Evolutionary conservation across 805 yeast species (phyloP).

Genomic region (Pichia nanzhaoensis): DNA sequence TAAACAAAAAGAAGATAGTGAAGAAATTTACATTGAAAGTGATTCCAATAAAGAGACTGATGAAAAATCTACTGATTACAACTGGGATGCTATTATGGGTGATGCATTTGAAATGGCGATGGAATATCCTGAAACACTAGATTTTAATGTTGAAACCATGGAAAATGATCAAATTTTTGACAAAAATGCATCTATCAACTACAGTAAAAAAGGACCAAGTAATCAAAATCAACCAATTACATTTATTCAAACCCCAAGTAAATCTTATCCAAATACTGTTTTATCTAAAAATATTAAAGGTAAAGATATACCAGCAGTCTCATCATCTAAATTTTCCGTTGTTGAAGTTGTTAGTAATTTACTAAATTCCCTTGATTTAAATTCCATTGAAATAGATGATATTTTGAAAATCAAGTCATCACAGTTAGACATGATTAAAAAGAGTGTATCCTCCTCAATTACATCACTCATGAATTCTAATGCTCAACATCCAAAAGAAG

Average conservation of each 20-base stretch:
- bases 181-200: background rate
- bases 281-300: background rate
- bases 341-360: slow-evolving; percentile 9
- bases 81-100: slow-evolving; percentile 63
- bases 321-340: slow-evolving; percentile 4
- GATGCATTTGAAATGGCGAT: slow-evolving; percentile 74
- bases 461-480: slow-evolving; percentile 8
- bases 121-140: slow-evolving; percentile 44
- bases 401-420: slow-evolving; percentile 7
- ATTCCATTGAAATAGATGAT: slow-evolving; percentile 2
- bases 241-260: slow-evolving; percentile 11
- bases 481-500: slow-evolving; percentile 1
- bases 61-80: slow-evolving; percentile 21
- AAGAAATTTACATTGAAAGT: slow-evolving; percentile 3
- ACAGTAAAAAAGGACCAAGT: background rate
- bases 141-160: slow-evolving; percentile 20
- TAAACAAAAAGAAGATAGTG: slow-evolving; percentile 13
- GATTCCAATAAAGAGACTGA: slow-evolving; percentile 5
- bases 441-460: slow-evolving; percentile 12
- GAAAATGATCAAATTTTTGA: background rate
- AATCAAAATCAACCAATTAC: slow-evolving; percentile 7
- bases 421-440: slow-evolving; percentile 12
- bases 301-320: background rate
- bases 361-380: slow-evolving; percentile 10
- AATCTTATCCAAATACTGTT: no score